phyloP scores from a whole-genome alignment of 2,329 filamentous ascomycete genomes.

The Colletotrichum karsti region DNA sequence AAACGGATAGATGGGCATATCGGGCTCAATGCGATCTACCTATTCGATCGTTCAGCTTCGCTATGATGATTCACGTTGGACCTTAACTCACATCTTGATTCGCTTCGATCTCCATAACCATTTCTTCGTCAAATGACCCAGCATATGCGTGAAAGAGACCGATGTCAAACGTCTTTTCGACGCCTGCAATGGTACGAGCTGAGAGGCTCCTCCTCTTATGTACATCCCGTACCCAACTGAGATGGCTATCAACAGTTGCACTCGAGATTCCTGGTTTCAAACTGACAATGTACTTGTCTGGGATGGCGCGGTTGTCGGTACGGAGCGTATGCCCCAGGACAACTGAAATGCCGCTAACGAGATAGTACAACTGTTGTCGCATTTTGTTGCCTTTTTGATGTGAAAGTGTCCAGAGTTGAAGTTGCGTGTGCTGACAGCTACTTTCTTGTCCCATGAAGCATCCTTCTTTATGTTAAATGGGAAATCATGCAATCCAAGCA shows the following conservation, averaged over 20 bases:
- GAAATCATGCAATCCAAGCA: too few relatives aligned
- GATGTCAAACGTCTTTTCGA: conserved; percentile 50
- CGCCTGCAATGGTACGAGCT: conserved; percentile 41
- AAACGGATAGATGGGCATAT: not conserved
- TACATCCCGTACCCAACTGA: conserved; percentile 43
- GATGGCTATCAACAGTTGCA: conserved; percentile 41
- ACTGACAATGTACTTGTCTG: not conserved
- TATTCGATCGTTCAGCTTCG: not conserved
- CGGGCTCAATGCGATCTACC: not conserved
- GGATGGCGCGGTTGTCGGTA: not conserved
- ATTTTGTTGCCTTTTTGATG: too few relatives aligned
- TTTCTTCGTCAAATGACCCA: conserved; percentile 52
- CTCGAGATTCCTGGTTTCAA: conserved; percentile 34
- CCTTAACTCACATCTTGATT: conserved; percentile 35
- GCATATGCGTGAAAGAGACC: conserved; percentile 50
- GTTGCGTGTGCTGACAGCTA: too few relatives aligned
- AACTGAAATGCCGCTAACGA: not conserved
- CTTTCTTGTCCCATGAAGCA: too few relatives aligned
- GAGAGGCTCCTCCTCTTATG: conserved; percentile 42
- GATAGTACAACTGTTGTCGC: not conserved
- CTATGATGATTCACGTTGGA: too few relatives aligned
- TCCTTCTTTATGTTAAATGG: too few relatives aligned
- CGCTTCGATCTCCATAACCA: conserved; percentile 45
- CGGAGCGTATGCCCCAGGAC: not conserved
- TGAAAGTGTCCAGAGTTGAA: too few relatives aligned